Evolutionary conservation across 116 monocot species (phyloP), one percentile per base, ranked within the genome.

Genomic region (Phalaenopsis hybrid): DNA sequence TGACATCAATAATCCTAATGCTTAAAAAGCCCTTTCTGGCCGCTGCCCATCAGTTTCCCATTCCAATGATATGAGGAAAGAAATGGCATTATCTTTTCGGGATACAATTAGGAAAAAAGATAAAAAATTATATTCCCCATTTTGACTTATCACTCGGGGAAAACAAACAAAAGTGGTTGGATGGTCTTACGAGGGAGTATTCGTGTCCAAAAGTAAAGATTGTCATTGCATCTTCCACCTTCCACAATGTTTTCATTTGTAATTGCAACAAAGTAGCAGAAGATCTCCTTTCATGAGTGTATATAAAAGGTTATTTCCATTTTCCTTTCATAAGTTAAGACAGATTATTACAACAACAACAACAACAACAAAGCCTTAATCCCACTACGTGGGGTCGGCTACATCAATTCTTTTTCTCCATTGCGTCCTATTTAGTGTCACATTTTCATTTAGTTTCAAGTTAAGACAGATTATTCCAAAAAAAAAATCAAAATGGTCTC

Each of bases 111-210:
- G 23, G 25, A 4, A 63, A 6, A 63, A 25, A 63, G 23, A 52
- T 2, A 25, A 63, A 65, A 65, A 25, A 13, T 65, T 5, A 65
- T 65, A 6, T 3, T 21, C 25, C 21, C 4, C n/a, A 21, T 5
- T 61, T n/a, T 61, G 65, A 65, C n/a, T 23, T 23, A 3, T 8
- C 25, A 3, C 25, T 65, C 65, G 6, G 25, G 6, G 4, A 65
- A 25, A 65, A n/a, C 1, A 6, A 8, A 4, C 1, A 21, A 65
- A 65, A 10, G 65, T 9, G 21, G 6, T 23, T 6, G 65, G 8
- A 65, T 65, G 65, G 25, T 65, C 65, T 63, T 63, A n/a, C n/a
- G n/a, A n/a, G n/a, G n/a, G n/a, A n/a, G n/a, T 21, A 58, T 65
- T 5, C 23, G 25, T 65, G 65, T 65, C 65, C 7, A 25, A 8